Conservation (phyloP, 202 grass and related monocot genomes). For the Brachypodium distachyon region DNA sequence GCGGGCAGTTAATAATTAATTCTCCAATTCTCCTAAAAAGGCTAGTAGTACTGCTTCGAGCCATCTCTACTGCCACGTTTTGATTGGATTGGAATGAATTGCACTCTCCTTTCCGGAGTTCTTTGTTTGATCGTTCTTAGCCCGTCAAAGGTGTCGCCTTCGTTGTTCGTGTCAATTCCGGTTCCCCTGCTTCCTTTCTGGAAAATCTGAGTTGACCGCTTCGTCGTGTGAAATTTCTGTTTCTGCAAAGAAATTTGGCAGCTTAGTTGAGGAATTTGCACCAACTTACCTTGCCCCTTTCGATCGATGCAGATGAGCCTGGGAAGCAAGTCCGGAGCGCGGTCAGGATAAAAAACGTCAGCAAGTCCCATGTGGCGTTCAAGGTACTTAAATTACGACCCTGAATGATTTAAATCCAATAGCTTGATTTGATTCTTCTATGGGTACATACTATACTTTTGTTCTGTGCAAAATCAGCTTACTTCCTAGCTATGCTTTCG, state of each 20-base stretch:
- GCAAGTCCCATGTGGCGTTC: constrained; percentile 94
- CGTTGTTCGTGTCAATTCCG: not conserved
- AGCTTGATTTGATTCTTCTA: not conserved
- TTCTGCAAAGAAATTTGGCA: not conserved
- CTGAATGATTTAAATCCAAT: not conserved
- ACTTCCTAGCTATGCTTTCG: not conserved
- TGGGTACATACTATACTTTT: not conserved
- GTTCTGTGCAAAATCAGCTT: not conserved
- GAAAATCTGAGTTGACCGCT: not conserved
- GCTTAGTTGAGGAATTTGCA: not conserved
- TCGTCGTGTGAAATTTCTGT: not conserved
- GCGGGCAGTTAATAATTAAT: not conserved
- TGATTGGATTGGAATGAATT: not conserved
- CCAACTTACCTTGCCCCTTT: not conserved
- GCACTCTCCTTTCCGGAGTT: not conserved
- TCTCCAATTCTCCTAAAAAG: not conserved
- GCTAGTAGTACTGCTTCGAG: not conserved
- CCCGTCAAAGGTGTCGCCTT: not conserved
- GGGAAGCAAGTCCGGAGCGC: constrained; percentile 93
- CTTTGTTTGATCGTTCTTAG: not conserved
- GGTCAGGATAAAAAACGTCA: constrained; percentile 91
- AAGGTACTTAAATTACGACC: constrained; percentile 43
- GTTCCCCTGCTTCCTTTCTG: not conserved
- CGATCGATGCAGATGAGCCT: constrained; percentile 64
- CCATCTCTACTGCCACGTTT: not conserved